A percentile compares a stretch with the other conserved stretches of the same genome.
These are phyloP conservation scores for Pterocarpus santalinus DNA, from an alignment of 306 rosid species.

Conservation along the genomic window DNA sequence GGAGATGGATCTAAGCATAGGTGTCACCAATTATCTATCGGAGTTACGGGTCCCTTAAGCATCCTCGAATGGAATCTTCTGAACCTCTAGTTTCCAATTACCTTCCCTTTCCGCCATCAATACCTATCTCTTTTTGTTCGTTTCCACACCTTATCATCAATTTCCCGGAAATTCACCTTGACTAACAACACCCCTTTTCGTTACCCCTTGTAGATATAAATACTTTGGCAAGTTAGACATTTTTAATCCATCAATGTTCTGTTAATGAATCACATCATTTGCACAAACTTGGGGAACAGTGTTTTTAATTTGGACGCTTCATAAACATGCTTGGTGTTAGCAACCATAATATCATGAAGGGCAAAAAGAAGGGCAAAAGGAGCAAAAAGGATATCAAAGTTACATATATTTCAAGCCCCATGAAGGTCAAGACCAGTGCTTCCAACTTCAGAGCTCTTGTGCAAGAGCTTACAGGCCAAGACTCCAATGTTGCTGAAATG, in stretches of 20 bases:
- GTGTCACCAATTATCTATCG: too few species aligned
- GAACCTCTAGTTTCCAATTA: neutral
- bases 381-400: slow-evolving; percentile 63
- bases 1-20: neutral
- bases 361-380: slow-evolving; percentile 48
- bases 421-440: slow-evolving; percentile 84
- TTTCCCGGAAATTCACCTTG: slow-evolving; percentile 45
- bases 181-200: slow-evolving; percentile 18
- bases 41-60: neutral
- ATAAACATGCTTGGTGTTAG: slow-evolving; percentile 46
- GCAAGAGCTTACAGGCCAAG: slow-evolving; percentile 81
- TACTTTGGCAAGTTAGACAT: neutral
- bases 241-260: slow-evolving; percentile 5
- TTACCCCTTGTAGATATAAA: slow-evolving; percentile 26
- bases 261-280: neutral
- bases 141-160: neutral
- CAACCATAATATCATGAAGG: slow-evolving; percentile 44
- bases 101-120: slow-evolving; percentile 47
- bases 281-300: neutral
- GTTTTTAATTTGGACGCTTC: neutral
- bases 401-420: slow-evolving; percentile 82
- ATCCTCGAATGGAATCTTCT: slow-evolving; percentile 29
- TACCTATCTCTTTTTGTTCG: neutral
- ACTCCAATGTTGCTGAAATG: slow-evolving; percentile 72
- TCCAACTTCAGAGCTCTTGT: slow-evolving; percentile 82